Percentiles rank a stretch among this genome's conserved stretches.
Evolutionary conservation across 139 green algal genomes (phyloP).

Genomic region (Volvox reticuliferus): DNA sequence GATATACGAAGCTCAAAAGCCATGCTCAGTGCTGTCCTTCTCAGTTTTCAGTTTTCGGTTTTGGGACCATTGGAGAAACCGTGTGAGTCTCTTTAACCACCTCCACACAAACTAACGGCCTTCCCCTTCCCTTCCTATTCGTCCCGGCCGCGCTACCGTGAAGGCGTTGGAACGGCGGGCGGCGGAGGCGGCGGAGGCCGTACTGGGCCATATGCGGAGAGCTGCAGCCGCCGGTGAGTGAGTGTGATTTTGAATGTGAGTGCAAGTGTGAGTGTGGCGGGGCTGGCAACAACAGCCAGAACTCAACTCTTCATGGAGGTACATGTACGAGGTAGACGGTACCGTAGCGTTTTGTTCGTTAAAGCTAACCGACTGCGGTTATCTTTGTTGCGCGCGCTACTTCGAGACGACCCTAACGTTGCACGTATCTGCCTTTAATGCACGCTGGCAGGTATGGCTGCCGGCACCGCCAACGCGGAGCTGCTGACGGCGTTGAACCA

Average conservation of each 20-base stretch:
- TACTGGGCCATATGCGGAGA: not conserved
- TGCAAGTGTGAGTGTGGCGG: not conserved
- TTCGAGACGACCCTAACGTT: too few species aligned
- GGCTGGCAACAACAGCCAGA: not conserved
- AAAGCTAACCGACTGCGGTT: too few species aligned
- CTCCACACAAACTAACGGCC: too few species aligned
- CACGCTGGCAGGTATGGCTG: slow-evolving; percentile 4
- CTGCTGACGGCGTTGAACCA: slow-evolving; percentile 33
- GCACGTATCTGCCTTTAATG: too few species aligned
- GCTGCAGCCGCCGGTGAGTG: slow-evolving; percentile 20
- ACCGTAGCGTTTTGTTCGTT: too few species aligned
- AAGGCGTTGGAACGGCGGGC: not conserved
- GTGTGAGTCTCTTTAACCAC: too few species aligned
- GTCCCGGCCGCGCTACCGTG: not conserved
- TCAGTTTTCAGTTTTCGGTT: too few species aligned
- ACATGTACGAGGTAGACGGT: not conserved
- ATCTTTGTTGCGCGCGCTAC: too few species aligned
- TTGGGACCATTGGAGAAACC: too few species aligned
- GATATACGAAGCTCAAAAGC: too few species aligned
- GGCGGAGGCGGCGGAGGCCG: not conserved
- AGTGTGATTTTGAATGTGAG: not conserved
- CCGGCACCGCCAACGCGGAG: not conserved
- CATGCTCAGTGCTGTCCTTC: too few species aligned
- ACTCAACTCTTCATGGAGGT: not conserved
- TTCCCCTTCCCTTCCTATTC: not conserved